Evolutionary conservation across 257 asterid species (phyloP).

Genomic region (Gentiana straminea): DNA sequence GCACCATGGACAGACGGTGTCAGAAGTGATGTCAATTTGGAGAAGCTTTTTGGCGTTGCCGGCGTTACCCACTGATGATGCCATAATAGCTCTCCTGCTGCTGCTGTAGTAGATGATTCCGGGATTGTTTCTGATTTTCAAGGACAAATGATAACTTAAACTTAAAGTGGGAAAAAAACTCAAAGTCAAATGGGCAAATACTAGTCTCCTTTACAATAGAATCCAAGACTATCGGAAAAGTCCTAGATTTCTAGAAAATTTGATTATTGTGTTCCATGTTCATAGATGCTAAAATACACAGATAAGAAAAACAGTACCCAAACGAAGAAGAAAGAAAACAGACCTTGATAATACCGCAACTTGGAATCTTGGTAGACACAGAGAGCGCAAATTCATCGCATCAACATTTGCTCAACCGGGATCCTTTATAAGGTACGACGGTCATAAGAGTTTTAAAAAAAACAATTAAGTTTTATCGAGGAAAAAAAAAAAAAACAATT

Average conservation of each 20-base stretch:
- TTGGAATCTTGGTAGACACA: slow-evolving; percentile 12
- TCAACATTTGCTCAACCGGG: background rate
- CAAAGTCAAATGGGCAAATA: too few species aligned
- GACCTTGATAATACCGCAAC: slow-evolving; percentile 22
- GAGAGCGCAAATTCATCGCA: slow-evolving; percentile 12
- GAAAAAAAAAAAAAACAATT: too few species aligned
- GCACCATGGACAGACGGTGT: slow-evolving; percentile 93
- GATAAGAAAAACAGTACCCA: background rate
- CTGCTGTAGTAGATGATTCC: too few species aligned
- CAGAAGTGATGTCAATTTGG: slow-evolving; percentile 49
- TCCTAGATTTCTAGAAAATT: too few species aligned
- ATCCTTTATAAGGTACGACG: too few species aligned
- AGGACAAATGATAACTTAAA: too few species aligned
- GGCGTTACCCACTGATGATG: slow-evolving; percentile 26
- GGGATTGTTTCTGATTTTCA: too few species aligned
- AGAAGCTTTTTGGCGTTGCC: slow-evolving; percentile 44
- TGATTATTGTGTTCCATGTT: too few species aligned
- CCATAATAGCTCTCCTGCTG: slow-evolving; percentile 22
- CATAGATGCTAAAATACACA: too few species aligned
- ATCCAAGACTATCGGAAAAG: background rate
- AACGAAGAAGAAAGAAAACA: slow-evolving; percentile 10
- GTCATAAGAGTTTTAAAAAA: too few species aligned
- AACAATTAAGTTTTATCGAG: too few species aligned
- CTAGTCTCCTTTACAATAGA: background rate
- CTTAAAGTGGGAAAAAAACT: too few species aligned